Base-by-base conservation (phyloP, 2,329 filamentous ascomycete species). In the Periconia sp. region DNA sequence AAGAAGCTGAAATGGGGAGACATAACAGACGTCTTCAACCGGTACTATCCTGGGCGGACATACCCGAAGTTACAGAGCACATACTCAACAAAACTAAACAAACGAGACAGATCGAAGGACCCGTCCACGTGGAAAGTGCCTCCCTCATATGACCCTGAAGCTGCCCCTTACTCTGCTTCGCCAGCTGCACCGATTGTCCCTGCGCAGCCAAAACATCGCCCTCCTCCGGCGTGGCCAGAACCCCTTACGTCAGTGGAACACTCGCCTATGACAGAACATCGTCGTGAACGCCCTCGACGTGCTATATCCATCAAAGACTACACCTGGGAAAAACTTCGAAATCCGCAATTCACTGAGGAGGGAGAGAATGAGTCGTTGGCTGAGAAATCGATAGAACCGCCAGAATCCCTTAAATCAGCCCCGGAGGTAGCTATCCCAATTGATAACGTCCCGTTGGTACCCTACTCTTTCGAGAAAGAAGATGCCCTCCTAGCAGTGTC, bases 1-100 rank as follows among this genome's bases (percentile, higher is more conserved):
- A 71, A 75, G 35, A 58, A 61, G 7, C 54, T 68, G 3, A 53
- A 54, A 9, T 79, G 76, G 75, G 50, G 59, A 2, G 58, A 71
- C 1, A 76, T 79, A 9, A 62, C 63, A 0, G 37, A 53, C 6
- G 61, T 62, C 37, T 70, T 62, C 13, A 53, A 59, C 23, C 51
- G 40, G 2, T 61, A 73, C 27, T 74, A 76, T 45, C 63, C 70
- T 1, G 54, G 61, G 11, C 65, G 77, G 2, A 65, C 49, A 10
- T 62, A 62, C 13, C 18, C 41, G 3, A 56, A 57, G 9, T 52
- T 73, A 0, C 66, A 72, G 37, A 66, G 56, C 13, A 58, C 60
- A 2, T 75, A 72, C 31, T 71, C 66, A 1, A 55, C 49, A 2
- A 57, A 56, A 8, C 41, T 66, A 17, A 69, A 69, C 47, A 63